phyloP scores from a whole-genome alignment of 2,329 filamentous ascomycete genomes.

The Pseudocercospora ulei region DNA sequence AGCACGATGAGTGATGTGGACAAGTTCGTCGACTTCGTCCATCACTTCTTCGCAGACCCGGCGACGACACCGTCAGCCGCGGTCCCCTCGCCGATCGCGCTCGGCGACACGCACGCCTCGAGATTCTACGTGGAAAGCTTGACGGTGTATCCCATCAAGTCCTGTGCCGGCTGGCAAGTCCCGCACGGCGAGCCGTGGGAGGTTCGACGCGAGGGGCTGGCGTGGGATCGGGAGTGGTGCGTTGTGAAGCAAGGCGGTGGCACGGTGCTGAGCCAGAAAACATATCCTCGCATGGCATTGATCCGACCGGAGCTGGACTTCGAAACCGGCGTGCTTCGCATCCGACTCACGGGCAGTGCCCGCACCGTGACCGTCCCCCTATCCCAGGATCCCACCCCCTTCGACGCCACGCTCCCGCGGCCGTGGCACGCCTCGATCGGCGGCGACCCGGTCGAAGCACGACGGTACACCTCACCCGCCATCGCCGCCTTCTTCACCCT shows the following conservation, averaged over 20 bases:
- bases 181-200: conserved; percentile 60
- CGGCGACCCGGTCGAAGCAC: conserved; percentile 63
- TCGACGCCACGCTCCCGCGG: conserved; percentile 35
- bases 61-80: conserved; percentile 11
- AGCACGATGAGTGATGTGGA: conserved; percentile 67
- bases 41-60: conserved; percentile 32
- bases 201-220: conserved; percentile 68
- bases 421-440: conserved; percentile 59
- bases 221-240: conserved; percentile 96
- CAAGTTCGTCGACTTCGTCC: conserved; percentile 47
- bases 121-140: conserved; percentile 41
- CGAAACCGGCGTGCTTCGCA: conserved; percentile 52
- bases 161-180: conserved; percentile 70
- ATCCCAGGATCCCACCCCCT: conserved; percentile 55
- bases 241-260: conserved; percentile 78
- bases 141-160: conserved; percentile 83
- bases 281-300: conserved; percentile 77
- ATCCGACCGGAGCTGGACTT: conserved; percentile 68
- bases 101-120: conserved; percentile 3
- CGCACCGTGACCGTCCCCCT: conserved; percentile 47
- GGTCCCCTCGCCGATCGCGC: neutral
- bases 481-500: conserved; percentile 70
- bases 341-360: conserved; percentile 39
- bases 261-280: conserved; percentile 77
- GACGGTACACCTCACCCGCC: conserved; percentile 55